Evolutionary conservation across 2,329 filamentous ascomycete genomes (phyloP).

Genomic region (Phialocephala subalpina): DNA sequence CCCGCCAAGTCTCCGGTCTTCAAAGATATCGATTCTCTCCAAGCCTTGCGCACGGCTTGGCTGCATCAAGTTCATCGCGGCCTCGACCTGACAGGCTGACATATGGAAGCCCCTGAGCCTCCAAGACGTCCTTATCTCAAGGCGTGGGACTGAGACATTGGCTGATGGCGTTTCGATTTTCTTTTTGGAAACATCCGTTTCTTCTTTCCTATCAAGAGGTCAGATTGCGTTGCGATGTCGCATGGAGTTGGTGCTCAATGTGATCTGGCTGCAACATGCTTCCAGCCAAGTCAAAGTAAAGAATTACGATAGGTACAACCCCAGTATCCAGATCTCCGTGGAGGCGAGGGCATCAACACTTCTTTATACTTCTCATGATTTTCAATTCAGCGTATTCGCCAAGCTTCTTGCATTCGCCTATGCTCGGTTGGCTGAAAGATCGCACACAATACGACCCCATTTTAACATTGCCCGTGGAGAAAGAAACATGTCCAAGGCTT

Average conservation of each 20-base stretch:
- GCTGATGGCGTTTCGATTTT: not conserved
- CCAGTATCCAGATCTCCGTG: conserved; percentile 24
- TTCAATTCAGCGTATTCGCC: not conserved
- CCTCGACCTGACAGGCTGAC: not conserved
- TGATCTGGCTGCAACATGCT: not conserved
- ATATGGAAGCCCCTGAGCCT: not conserved
- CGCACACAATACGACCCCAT: not conserved
- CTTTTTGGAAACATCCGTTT: too few relatives aligned
- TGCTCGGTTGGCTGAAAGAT: not conserved
- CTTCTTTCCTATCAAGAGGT: too few relatives aligned
- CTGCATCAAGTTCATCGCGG: not conserved
- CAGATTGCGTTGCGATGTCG: not conserved
- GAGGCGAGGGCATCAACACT: conserved; percentile 18
- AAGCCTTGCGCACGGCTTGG: not conserved
- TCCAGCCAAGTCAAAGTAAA: not conserved
- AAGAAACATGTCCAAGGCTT: conserved; percentile 19
- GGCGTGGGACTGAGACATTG: conserved; percentile 13
- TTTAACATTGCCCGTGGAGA: conserved; percentile 23
- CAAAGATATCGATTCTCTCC: not conserved
- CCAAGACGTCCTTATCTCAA: not conserved
- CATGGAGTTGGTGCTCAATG: not conserved
- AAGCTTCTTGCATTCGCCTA: not conserved
- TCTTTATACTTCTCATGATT: conserved; percentile 19
- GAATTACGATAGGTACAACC: not conserved
- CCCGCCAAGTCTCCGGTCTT: conserved; percentile 6